These are phyloP conservation scores for Galium porrigens DNA, from an alignment of 305 asterid species.

Conservation along the genomic window DNA sequence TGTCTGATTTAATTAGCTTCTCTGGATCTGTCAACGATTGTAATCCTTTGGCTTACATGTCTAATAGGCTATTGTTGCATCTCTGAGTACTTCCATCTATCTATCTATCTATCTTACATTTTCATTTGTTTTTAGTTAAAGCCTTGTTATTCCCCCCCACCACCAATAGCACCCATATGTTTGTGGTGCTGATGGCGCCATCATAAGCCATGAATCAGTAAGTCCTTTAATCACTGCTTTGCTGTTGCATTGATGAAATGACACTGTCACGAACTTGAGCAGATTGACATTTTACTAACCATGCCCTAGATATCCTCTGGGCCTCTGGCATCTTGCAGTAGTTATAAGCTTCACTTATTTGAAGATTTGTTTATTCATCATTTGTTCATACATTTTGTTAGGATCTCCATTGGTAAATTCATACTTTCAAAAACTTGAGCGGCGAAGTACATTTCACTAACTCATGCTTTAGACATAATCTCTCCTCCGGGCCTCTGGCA, in stretches of 20 bases:
- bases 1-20: conserved; percentile 2
- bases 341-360: neutral
- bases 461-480: neutral
- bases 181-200: neutral
- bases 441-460: neutral
- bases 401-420: neutral
- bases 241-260: neutral
- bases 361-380: no score
- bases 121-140: neutral
- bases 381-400: neutral
- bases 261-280: neutral
- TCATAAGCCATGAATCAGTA: neutral
- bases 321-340: neutral
- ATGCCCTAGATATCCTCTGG: neutral
- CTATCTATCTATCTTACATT: neutral
- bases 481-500: neutral
- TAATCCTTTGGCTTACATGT: neutral
- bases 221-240: neutral
- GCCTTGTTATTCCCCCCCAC: neutral
- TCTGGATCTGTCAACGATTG: neutral
- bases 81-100: neutral
- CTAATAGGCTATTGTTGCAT: neutral
- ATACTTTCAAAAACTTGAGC: no score
- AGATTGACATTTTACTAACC: neutral
- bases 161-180: neutral